Conservation (phyloP, 805 yeast genomes). For the Lipomyces japonicus region DNA sequence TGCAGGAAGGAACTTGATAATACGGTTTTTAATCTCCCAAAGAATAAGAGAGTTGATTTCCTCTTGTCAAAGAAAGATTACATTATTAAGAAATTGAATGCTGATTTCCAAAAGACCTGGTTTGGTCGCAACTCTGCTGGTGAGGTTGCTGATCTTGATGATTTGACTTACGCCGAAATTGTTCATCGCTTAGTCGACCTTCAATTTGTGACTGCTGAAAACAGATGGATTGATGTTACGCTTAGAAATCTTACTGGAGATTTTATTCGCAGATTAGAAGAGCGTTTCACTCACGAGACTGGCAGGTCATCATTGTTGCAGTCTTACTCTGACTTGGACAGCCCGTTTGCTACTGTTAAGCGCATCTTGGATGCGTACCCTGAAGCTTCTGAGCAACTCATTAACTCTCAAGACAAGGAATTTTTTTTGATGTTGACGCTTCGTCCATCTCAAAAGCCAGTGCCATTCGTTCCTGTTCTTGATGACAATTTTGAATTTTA, state of each 20-base stretch:
- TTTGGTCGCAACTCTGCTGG: conserved; percentile 71
- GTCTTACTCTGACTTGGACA: conserved; percentile 61
- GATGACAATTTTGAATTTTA: conserved; percentile 92
- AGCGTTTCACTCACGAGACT: conserved; percentile 68
- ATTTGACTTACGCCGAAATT: conserved; percentile 93
- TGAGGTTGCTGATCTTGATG: conserved; percentile 85
- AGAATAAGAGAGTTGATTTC: conserved; percentile 71
- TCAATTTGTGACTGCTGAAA: conserved; percentile 72
- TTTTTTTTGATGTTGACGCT: conserved; percentile 79
- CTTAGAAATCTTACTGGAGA: conserved; percentile 84
- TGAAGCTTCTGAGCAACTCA: conserved; percentile 70
- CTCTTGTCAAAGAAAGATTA: conserved; percentile 78
- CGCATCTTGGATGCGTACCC: conserved; percentile 66
- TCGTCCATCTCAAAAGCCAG: conserved; percentile 90
- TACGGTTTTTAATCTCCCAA: conserved; percentile 86
- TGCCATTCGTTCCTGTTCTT: conserved; percentile 93
- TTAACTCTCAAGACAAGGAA: conserved; percentile 94
- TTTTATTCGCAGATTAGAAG: conserved; percentile 91
- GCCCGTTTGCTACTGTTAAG: conserved; percentile 61
- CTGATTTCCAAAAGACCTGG: conserved; percentile 98
- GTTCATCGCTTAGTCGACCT: conserved; percentile 82
- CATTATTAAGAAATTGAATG: conserved; percentile 79
- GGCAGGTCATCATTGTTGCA: conserved; percentile 62
- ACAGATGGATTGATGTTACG: conserved; percentile 83
- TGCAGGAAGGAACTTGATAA: conserved; percentile 75